Evolutionary conservation across 1,139 yeast species (phyloP), one percentile per base, ranked within the genome.

Genomic region (Lodderomyces beijingensis): DNA sequence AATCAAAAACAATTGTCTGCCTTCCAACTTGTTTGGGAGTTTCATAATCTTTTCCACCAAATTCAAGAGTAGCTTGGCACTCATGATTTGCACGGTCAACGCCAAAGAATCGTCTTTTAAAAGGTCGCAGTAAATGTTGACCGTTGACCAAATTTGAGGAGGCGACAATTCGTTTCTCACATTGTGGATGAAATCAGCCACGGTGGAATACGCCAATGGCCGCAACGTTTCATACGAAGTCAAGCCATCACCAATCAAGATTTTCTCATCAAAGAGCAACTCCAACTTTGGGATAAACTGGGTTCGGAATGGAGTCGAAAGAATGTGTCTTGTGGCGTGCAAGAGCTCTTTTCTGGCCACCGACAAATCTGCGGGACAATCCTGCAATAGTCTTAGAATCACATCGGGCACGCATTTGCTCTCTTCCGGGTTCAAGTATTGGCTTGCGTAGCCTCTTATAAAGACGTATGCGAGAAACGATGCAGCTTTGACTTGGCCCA

Each of bases 401-500:
- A 89, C 76, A 42, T 85, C 95, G 0, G 99, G 98, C 4, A 93
- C 87, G 16, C 71, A 64, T 35, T 69, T 67, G 20, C 80, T 75
- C 39, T 85, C 87, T 39, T 77, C 79, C 10, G 70, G 69, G 33
- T 74, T 70, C 44, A 91, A 59, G 34, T 73, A 68, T 31, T 78
- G 79, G 21, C 77, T 73, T 2, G 94, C 79, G 48, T 81, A 84
- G 6, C 95, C 91, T 44, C 97, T 74, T 27, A 93, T 80, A 43
- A 82, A 80, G 2, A 89, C 88, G 54, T 89, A 93, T 0, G 98
- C 97, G 50, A 93, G 65, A 46, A 93, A 91, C 0, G 96, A 87
- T 34, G 95, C 93, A 1, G 97, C 95, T 55, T 93, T 93, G 25
- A 93, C 96, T 57, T 93, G 99, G n/a, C 96, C 93, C 26, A 86